Evolutionary conservation across 2,329 filamentous ascomycete species (phyloP).

Genomic region (Diaporthe batatas): DNA sequence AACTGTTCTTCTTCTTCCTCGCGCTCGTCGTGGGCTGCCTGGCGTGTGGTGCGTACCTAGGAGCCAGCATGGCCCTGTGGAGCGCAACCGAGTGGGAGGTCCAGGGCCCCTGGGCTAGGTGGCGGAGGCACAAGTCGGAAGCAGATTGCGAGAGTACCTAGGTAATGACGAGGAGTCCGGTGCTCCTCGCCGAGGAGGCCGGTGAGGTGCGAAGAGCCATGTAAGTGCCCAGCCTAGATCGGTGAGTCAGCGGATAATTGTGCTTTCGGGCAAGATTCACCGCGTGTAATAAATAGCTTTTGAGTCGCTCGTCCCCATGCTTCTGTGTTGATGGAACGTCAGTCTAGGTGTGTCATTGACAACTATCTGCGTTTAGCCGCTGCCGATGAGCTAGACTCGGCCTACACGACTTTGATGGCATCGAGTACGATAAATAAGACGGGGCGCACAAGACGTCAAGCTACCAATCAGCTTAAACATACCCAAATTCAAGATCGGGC

Average conservation of each 20-base stretch:
- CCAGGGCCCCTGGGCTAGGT: fast-evolving
- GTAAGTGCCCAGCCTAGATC: no score
- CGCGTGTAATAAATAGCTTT: no score
- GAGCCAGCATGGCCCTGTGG: background rate
- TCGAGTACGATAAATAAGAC: background rate
- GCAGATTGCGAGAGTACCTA: background rate
- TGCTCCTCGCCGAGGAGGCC: background rate
- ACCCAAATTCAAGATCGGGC: background rate
- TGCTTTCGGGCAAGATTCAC: background rate
- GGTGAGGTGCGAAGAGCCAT: background rate
- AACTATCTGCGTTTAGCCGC: background rate
- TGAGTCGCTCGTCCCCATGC: fast-evolving
- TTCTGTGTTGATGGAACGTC: background rate
- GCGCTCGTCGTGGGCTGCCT: background rate
- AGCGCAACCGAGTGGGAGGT: background rate
- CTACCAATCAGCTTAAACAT: no score
- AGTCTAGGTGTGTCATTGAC: background rate
- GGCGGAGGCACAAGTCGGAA: background rate
- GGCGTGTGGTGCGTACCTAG: background rate
- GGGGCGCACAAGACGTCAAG: no score
- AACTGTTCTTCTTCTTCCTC: background rate
- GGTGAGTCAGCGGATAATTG: background rate
- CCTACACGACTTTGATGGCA: no score
- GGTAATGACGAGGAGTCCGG: background rate
- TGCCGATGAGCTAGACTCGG: background rate